A percentile compares a stretch with the other conserved stretches of the same genome.
Conservation (phyloP, 768 basidiomycete species). For the Boletales sp. region DNA sequence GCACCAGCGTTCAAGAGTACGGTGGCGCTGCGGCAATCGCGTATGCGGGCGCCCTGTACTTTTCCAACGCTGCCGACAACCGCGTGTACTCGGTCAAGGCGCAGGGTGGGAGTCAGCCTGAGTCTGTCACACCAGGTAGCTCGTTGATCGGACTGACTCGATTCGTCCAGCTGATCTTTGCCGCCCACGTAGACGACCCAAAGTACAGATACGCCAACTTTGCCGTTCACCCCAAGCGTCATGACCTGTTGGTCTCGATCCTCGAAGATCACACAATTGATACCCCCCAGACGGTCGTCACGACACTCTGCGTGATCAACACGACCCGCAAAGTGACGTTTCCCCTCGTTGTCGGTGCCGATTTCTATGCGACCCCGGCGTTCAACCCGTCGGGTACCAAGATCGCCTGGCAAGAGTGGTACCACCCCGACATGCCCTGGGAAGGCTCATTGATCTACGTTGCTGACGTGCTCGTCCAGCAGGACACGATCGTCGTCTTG, state of each 20-base stretch:
- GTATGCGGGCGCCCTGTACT: constrained; percentile 48
- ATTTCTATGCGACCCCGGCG: constrained; percentile 64
- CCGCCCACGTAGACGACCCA: constrained; percentile 8
- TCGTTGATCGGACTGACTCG: neutral
- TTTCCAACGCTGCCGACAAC: constrained; percentile 53
- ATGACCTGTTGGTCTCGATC: constrained; percentile 55
- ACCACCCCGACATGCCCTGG: constrained; percentile 72
- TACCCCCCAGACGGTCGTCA: constrained; percentile 37
- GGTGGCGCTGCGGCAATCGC: constrained; percentile 63
- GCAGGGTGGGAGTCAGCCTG: constrained; percentile 31
- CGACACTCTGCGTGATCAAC: constrained; percentile 56
- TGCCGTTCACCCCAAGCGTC: constrained; percentile 49
- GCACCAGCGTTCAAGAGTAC: constrained; percentile 64
- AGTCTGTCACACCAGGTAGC: constrained; percentile 62
- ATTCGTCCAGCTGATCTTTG: neutral
- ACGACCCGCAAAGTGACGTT: constrained; percentile 40
- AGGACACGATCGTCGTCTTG: constrained; percentile 31
- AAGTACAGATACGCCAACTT: constrained; percentile 62
- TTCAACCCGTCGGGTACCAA: constrained; percentile 59
- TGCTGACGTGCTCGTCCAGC: constrained; percentile 39
- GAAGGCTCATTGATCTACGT: constrained; percentile 55
- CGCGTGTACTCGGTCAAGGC: constrained; percentile 44
- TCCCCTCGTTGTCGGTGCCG: constrained; percentile 52
- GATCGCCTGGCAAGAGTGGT: constrained; percentile 66
- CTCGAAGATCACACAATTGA: constrained; percentile 67